Conservation (phyloP, 768 basidiomycete species). For the Calocera viscosa region DNA sequence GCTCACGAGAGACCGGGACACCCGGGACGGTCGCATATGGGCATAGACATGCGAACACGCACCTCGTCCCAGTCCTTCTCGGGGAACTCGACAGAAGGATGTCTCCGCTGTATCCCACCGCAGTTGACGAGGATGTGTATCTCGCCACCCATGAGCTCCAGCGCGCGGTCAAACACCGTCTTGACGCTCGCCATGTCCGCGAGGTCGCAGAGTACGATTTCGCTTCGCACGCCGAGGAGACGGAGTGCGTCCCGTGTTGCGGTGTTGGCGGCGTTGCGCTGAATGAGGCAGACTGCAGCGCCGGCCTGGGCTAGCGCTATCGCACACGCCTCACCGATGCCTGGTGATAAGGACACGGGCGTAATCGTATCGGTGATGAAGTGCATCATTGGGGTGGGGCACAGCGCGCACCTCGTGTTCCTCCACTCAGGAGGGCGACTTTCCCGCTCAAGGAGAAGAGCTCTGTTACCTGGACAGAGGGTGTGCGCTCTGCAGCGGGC, state of each 20-base stretch:
- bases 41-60: conserved; percentile 21
- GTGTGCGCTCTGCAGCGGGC: conserved; percentile 28
- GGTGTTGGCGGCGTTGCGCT: conserved; percentile 33
- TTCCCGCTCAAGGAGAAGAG: conserved; percentile 58
- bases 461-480: conserved; percentile 32
- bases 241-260: conserved; percentile 27
- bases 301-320: conserved; percentile 45
- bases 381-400: not conserved
- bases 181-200: conserved; percentile 39
- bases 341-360: conserved; percentile 21
- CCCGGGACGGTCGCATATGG: not conserved
- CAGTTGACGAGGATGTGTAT: conserved; percentile 61
- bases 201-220: conserved; percentile 47
- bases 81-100: conserved; percentile 50
- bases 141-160: conserved; percentile 37
- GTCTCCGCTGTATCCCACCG: conserved; percentile 48
- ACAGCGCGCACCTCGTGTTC: conserved; percentile 47
- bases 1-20: not conserved
- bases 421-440: conserved; percentile 69
- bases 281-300: conserved; percentile 38
- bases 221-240: conserved; percentile 18
- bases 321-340: conserved; percentile 45
- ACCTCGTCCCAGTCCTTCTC: conserved; percentile 65
- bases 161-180: conserved; percentile 37
- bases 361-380: too few relatives aligned